Conservation (phyloP, 768 basidiomycete species). For the Sporobolomyces phaffii region DNA sequence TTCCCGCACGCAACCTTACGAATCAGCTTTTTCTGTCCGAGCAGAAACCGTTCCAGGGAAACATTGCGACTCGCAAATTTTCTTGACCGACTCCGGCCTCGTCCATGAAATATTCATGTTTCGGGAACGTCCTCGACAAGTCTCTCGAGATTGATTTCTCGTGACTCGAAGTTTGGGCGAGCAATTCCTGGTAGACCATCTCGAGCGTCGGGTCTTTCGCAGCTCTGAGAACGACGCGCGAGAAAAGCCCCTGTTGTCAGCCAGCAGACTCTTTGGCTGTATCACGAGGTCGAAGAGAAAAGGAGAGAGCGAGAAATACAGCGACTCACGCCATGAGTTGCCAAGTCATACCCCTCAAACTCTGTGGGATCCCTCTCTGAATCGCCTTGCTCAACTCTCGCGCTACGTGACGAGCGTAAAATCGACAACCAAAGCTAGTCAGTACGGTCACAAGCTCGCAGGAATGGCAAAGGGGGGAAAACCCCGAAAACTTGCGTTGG, state of each 20-base stretch:
- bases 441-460: no score
- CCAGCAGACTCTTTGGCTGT: no score
- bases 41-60: neutral
- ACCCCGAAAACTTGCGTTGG: slow-evolving; percentile 17
- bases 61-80: slow-evolving; percentile 61
- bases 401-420: slow-evolving; percentile 43
- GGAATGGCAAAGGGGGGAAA: no score
- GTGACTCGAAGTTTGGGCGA: slow-evolving; percentile 78
- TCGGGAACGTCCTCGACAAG: slow-evolving; percentile 83
- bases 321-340: slow-evolving; percentile 67
- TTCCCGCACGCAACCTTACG: no score
- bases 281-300: neutral
- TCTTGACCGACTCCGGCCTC: slow-evolving; percentile 94
- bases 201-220: slow-evolving; percentile 87
- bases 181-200: slow-evolving; percentile 65
- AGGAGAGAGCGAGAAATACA: slow-evolving; percentile 12
- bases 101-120: slow-evolving; percentile 91
- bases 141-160: slow-evolving; percentile 93
- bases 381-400: slow-evolving; percentile 81
- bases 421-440: no score
- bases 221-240: slow-evolving; percentile 63
- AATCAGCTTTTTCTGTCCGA: neutral
- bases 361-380: slow-evolving; percentile 79
- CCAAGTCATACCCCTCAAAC: slow-evolving; percentile 91
- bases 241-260: no score